Base-by-base conservation (phyloP, 495 filamentous ascomycete species). In the Achaetomiella virescens region DNA sequence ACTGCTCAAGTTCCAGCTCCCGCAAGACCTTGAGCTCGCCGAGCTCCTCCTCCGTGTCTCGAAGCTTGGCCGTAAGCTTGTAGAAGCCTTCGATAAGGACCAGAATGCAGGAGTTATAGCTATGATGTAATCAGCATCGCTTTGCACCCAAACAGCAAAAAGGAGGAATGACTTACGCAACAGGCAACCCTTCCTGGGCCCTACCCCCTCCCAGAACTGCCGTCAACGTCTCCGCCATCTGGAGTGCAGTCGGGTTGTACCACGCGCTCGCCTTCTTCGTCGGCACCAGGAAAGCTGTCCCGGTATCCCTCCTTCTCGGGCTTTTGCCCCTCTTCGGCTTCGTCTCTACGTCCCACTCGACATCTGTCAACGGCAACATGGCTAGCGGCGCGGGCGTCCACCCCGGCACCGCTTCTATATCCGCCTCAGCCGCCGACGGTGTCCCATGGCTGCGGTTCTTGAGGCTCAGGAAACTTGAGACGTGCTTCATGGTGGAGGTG, bases 201-300 rank as follows among this genome's bases (percentile, higher is more conserved):
- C 61, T 57, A 0, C 54, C 48, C 22, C 52, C 63, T 25, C 49
- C 60, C 68, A 77, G 72, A 6, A 38, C 58, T 5, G 67, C 68
- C 48, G 70, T 62, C 27, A 78, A 44, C 0, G 64, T 53, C 63
- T 77, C 74, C 15, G 69, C 71, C 71, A 77, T 72, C 66, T 72
- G 70, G 38, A 72, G 60, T 18, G 75, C 42, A 7, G 59, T 72
- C 14, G 72, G 73, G 11, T 71, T 73, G 22, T 74, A 63, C 71
- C 74, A 75, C 42, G 11, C 29, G 1, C 11, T 27, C n/a, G 6
- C 18, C 51, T 14, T 12, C 12, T 17, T 6, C 48, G 14, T 38
- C 25, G 8, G 35, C 36, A 27, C n/a, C 25, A 6, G 10, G 22
- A 15, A 12, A 12, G 15, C 21, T 6, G 27, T 15, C 17, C 22